Conservation (phyloP, 352 stramenopile species). For the Peronospora farinosa region DNA sequence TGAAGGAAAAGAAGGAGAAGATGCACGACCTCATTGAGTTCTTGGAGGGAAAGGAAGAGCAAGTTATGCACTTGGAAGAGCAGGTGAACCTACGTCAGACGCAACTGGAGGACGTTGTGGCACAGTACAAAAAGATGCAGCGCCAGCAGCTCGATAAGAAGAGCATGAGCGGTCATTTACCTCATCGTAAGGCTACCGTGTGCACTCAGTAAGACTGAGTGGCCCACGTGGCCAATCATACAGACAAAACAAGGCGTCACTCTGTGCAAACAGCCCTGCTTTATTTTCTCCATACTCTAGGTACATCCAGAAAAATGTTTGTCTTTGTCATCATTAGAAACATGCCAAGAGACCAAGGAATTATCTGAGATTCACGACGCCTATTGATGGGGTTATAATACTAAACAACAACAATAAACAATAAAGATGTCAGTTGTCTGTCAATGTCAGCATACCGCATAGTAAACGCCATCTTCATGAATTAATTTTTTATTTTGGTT, state of each 20-base stretch:
- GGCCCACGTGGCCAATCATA: slow-evolving; percentile 8
- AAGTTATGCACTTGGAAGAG: slow-evolving; percentile 59
- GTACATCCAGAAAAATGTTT: slow-evolving; percentile 28
- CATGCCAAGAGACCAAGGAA: neutral
- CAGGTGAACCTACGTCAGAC: slow-evolving; percentile 45
- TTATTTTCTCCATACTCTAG: slow-evolving; percentile 13
- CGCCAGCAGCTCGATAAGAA: slow-evolving; percentile 17
- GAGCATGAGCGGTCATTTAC: slow-evolving; percentile 1
- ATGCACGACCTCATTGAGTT: slow-evolving; percentile 51
- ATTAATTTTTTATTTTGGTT: slow-evolving; percentile 10
- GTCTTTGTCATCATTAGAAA: too few relatives aligned
- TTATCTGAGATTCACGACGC: too few relatives aligned
- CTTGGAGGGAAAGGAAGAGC: slow-evolving; percentile 60
- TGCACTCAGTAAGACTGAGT: slow-evolving; percentile 14
- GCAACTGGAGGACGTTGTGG: slow-evolving; percentile 46
- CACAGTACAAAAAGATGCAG: slow-evolving; percentile 29
- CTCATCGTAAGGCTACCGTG: slow-evolving; percentile 13
- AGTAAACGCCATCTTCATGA: neutral
- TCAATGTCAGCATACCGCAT: slow-evolving; percentile 9
- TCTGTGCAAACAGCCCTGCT: slow-evolving; percentile 4
- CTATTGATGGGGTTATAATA: too few relatives aligned
- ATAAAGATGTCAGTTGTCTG: too few relatives aligned
- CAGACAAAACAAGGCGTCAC: neutral
- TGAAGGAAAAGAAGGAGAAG: slow-evolving; percentile 55
- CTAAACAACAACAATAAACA: too few relatives aligned